Conservation (phyloP, 2,329 filamentous ascomycete species). For the Neurospora sp. region DNA sequence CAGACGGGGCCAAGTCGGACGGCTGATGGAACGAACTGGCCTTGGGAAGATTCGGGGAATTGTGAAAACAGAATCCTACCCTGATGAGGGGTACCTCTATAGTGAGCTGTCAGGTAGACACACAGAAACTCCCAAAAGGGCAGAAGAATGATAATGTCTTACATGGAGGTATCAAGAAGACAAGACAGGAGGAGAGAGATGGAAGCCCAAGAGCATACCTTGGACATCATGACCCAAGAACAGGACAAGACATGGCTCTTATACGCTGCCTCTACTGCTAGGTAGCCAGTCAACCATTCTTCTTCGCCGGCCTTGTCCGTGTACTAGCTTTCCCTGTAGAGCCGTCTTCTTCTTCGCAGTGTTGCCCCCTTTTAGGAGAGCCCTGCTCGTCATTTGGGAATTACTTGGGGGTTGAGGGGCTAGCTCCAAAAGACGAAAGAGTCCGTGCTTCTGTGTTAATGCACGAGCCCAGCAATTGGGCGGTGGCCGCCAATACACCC, state of each 20-base stretch:
- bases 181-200: background rate
- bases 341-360: background rate
- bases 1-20: background rate
- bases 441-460: background rate
- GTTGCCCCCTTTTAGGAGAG: background rate
- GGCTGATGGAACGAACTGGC: background rate
- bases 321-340: background rate
- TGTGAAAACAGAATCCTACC: background rate
- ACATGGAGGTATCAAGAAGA: background rate
- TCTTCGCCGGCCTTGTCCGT: background rate
- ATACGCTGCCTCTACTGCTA: background rate
- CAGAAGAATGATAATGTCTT: background rate
- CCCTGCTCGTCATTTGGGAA: background rate
- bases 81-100: background rate
- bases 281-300: background rate
- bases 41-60: background rate
- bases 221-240: background rate
- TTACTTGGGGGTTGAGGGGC: background rate
- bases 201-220: background rate
- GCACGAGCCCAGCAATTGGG: background rate
- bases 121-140: background rate
- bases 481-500: background rate
- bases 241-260: background rate
- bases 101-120: background rate
- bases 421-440: background rate